These are phyloP conservation scores for Arthrobotrys sphaeroides DNA, from an alignment of 2,329 filamentous ascomycete genomes.

Conservation along the genomic window DNA sequence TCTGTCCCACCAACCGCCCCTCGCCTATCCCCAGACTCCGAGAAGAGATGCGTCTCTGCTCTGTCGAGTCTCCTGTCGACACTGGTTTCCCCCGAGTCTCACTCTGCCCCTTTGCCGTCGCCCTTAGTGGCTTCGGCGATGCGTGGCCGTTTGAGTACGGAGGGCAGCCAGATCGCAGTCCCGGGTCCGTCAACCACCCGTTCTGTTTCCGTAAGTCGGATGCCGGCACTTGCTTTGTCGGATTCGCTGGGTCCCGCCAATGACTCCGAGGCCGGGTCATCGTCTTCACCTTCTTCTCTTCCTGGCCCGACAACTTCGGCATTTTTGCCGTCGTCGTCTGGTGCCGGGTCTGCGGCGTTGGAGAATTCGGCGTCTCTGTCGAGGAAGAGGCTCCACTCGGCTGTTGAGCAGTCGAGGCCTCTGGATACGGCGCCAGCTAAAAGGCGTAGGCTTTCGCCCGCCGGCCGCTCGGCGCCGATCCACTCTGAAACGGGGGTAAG, in stretches of 20 bases:
- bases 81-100: neutral
- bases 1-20: neutral
- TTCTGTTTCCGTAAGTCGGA: neutral
- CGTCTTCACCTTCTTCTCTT: neutral
- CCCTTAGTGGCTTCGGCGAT: no score
- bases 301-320: neutral
- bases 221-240: neutral
- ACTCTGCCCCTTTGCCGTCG: no score
- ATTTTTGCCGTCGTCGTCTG: neutral
- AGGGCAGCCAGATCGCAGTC: neutral
- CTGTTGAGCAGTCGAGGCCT: neutral
- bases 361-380: neutral
- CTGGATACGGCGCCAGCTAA: neutral
- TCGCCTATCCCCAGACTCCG: neutral
- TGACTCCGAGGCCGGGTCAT: neutral
- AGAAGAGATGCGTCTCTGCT: neutral
- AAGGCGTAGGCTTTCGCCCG: neutral
- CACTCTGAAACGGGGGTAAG: no score
- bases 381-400: neutral
- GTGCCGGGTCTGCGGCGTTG: neutral
- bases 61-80: neutral
- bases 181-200: no score
- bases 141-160: no score
- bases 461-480: no score
- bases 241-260: neutral